A percentile compares a stretch with the other conserved stretches of the same genome.
These are phyloP conservation scores for Crithidia thermophila DNA, from an alignment of 208 protist genomes.

Conservation along the genomic window DNA sequence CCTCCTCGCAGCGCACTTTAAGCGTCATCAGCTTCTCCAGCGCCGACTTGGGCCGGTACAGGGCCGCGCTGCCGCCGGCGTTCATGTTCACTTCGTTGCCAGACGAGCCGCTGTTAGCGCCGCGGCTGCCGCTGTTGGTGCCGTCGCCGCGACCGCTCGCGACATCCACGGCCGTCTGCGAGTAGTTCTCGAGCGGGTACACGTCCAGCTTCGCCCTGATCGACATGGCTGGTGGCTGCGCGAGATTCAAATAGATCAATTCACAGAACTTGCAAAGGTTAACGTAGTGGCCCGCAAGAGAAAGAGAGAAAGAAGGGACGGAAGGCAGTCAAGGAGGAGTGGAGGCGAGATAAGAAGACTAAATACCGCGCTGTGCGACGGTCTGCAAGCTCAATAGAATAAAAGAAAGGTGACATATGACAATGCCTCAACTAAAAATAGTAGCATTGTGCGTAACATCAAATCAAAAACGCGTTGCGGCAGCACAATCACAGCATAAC, in stretches of 20 bases:
- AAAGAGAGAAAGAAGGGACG: not conserved
- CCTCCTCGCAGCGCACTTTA: slow-evolving; percentile 81
- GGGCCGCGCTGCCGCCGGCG: not conserved
- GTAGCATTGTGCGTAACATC: too few species aligned
- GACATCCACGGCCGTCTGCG: slow-evolving; percentile 35
- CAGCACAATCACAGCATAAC: too few species aligned
- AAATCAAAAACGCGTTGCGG: too few species aligned
- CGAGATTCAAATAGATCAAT: not conserved
- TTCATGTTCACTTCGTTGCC: slow-evolving; percentile 25
- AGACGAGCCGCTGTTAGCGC: slow-evolving; percentile 24
- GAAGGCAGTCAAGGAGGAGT: not conserved
- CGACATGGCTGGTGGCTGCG: slow-evolving; percentile 36
- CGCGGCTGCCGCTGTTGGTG: slow-evolving; percentile 32
- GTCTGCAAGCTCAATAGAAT: not conserved
- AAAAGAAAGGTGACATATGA: not conserved
- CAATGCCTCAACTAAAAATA: not conserved
- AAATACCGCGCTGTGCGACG: too few species aligned
- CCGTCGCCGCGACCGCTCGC: slow-evolving; percentile 30
- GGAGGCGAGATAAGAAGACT: not conserved
- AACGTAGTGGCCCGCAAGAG: not conserved
- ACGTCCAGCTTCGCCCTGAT: slow-evolving; percentile 83
- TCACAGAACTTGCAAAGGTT: too few species aligned
- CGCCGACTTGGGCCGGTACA: slow-evolving; percentile 58
- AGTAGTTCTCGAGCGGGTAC: slow-evolving; percentile 79
- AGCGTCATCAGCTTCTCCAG: slow-evolving; percentile 85